These are phyloP conservation scores for Mycena capillaripes DNA, from an alignment of 768 basidiomycete species.

Conservation along the genomic window DNA sequence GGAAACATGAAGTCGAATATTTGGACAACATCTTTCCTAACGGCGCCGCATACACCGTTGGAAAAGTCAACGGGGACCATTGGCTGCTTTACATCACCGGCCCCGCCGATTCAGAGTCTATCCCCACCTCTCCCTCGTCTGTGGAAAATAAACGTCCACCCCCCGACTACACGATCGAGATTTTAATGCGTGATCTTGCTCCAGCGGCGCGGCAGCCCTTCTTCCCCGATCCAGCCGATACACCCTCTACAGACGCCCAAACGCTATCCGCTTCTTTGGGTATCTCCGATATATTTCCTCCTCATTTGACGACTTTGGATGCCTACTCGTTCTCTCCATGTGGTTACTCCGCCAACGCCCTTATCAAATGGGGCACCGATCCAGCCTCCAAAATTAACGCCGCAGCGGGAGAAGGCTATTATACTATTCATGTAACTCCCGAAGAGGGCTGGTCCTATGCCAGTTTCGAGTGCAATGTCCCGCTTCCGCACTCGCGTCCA, in stretches of 20 bases:
- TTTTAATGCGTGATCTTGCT: conserved; percentile 95
- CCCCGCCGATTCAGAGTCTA: conserved; percentile 53
- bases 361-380: conserved; percentile 74
- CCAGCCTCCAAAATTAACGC: conserved; percentile 40
- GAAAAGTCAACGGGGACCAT: conserved; percentile 98
- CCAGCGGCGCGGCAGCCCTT: conserved; percentile 84
- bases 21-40: conserved; percentile 90
- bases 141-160: conserved; percentile 41
- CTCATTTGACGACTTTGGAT: conserved; percentile 85
- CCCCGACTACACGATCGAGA: conserved; percentile 95
- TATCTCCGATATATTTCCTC: conserved; percentile 86
- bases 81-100: conserved; percentile 96
- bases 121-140: conserved; percentile 31
- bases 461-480: conserved; percentile 99
- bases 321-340: conserved; percentile 96
- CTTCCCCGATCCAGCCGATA: conserved; percentile 61
- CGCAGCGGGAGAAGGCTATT: conserved; percentile 85
- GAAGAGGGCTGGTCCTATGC: conserved; percentile 99
- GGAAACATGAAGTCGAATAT: conserved; percentile 93
- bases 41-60: conserved; percentile 96
- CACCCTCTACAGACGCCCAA: conserved; percentile 68
- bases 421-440: conserved; percentile 98
- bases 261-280: conserved; percentile 80
- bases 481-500: conserved; percentile 59
- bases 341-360: conserved; percentile 95